Evolutionary conservation across 139 green algal genomes (phyloP).

Genomic region (Chlorella vulgaris): DNA sequence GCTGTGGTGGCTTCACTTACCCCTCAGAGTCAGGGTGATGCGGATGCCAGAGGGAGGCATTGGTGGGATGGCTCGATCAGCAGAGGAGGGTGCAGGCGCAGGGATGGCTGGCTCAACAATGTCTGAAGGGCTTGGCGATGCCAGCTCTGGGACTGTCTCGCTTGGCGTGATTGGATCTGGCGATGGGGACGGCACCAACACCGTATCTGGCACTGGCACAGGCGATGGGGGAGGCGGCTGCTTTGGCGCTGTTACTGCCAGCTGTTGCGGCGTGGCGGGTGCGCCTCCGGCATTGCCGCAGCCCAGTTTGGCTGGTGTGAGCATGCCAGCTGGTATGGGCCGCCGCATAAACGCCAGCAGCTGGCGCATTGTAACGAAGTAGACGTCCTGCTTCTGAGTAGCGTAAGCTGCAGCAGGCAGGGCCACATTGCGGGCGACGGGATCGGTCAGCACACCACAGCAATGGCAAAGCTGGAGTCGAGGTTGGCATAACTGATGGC

Average conservation of each 20-base stretch:
- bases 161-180: too few species aligned
- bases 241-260: not conserved
- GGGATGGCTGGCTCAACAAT: not conserved
- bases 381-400: constrained; percentile 10
- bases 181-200: too few species aligned
- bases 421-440: not conserved
- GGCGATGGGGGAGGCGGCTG: not conserved
- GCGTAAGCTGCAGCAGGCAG: not conserved
- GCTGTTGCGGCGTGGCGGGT: not conserved
- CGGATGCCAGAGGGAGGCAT: not conserved
- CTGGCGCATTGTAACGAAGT: constrained; percentile 29
- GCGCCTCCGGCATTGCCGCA: constrained; percentile 19
- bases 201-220: not conserved
- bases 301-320: not conserved
- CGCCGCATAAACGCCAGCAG: not conserved
- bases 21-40: constrained; percentile 8
- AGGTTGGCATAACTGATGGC: too few species aligned
- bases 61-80: not conserved
- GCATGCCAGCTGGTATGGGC: not conserved
- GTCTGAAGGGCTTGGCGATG: not conserved
- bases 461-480: too few species aligned
- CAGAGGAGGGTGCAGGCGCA: not conserved
- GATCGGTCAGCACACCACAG: too few species aligned
- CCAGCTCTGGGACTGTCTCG: too few species aligned
- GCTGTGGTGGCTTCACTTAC: not conserved